These are phyloP conservation scores for Dryas octopetala DNA, from an alignment of 306 rosid species.

Conservation along the genomic window DNA sequence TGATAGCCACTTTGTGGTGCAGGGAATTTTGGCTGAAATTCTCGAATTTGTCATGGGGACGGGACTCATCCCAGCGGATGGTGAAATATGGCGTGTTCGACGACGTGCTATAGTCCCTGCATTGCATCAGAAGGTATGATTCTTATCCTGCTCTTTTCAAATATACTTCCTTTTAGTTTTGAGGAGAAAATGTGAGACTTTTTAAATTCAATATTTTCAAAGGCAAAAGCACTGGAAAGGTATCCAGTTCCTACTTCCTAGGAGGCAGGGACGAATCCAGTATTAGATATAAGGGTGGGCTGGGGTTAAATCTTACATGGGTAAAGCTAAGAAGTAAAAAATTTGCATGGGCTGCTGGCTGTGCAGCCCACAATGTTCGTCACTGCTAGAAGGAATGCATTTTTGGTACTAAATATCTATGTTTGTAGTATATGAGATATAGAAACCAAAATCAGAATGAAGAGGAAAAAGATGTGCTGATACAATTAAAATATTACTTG, in stretches of 20 bases:
- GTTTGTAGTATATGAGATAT: background rate
- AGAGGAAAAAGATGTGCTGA: background rate
- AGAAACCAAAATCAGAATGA: background rate
- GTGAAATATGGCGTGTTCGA: slow-evolving; percentile 89
- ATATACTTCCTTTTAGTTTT: background rate
- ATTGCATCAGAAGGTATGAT: slow-evolving; percentile 73
- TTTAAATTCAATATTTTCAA: background rate
- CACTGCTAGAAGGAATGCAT: background rate
- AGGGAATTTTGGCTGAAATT: slow-evolving; percentile 99
- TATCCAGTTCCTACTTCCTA: background rate
- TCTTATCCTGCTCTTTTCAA: background rate
- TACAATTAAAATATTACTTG: background rate
- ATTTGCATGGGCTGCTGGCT: no score
- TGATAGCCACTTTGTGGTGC: slow-evolving; percentile 31
- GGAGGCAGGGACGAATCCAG: background rate
- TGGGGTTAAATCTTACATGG: no score
- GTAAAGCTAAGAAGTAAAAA: no score
- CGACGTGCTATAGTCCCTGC: slow-evolving; percentile 93
- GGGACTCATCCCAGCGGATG: slow-evolving; percentile 99
- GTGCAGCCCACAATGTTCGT: no score
- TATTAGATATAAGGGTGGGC: no score
- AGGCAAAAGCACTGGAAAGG: background rate
- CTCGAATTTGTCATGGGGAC: slow-evolving; percentile 96
- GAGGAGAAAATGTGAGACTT: background rate
- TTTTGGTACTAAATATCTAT: background rate